Conservation (phyloP, 768 basidiomycete species). For the Mycena leptocephala region DNA sequence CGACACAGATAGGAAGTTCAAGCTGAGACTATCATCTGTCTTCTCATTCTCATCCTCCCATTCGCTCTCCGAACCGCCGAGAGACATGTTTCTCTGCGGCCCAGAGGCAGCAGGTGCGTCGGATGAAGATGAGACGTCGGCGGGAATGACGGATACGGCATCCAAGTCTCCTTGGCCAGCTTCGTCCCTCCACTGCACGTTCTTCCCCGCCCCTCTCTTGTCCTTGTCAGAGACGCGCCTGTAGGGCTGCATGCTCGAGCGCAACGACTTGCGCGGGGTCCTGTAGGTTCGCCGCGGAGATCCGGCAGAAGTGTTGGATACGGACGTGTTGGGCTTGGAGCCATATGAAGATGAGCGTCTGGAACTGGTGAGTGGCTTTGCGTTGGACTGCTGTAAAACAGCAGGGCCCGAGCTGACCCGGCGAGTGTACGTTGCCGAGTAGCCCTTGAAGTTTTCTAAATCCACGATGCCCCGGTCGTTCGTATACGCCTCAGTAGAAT, state of each 20-base stretch:
- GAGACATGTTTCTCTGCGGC: constrained; percentile 61
- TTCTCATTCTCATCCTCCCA: constrained; percentile 94
- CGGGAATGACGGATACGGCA: constrained; percentile 58
- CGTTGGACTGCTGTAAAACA: constrained; percentile 50
- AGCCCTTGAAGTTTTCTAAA: constrained; percentile 68
- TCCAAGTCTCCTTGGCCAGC: constrained; percentile 88
- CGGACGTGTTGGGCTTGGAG: constrained; percentile 50
- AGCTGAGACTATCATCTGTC: constrained; percentile 82
- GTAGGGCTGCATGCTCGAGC: constrained; percentile 79
- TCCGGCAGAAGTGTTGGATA: constrained; percentile 64
- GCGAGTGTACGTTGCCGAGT: constrained; percentile 64
- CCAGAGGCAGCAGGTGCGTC: constrained; percentile 39
- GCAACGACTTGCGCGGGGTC: constrained; percentile 82
- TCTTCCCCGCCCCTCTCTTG: constrained; percentile 74
- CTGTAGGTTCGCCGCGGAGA: constrained; percentile 66
- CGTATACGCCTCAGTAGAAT: constrained; percentile 75
- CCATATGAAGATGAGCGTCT: constrained; percentile 60
- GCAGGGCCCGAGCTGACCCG: constrained; percentile 68
- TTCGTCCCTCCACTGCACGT: constrained; percentile 91
- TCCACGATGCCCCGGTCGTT: constrained; percentile 52
- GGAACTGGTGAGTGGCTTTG: constrained; percentile 42
- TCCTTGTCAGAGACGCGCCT: constrained; percentile 77
- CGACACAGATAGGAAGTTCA: constrained; percentile 67
- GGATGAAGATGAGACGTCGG: constrained; percentile 54
- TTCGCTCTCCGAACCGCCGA: constrained; percentile 84